Evolutionary conservation across 164 flowering plant genomes (phyloP).

Genomic region (Paratinospora sagittata): DNA sequence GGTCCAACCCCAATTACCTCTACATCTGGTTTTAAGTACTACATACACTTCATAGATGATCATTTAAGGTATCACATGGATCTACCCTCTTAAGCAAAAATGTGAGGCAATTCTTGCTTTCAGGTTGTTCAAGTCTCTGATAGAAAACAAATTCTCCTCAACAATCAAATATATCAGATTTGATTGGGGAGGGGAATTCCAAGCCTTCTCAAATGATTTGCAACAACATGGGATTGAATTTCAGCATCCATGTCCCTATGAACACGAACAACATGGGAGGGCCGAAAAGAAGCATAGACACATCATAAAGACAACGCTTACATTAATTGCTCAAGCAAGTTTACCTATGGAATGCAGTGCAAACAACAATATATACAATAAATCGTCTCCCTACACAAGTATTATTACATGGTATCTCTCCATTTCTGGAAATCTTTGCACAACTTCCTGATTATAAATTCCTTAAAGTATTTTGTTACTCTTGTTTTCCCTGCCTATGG

Average conservation of each 20-base stretch:
- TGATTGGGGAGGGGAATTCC: too few relatives aligned
- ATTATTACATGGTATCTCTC: background rate
- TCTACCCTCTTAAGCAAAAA: background rate
- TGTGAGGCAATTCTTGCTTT: background rate
- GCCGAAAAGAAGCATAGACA: background rate
- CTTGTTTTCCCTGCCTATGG: background rate
- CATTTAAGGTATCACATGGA: background rate
- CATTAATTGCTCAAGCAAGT: too few relatives aligned
- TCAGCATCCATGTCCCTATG: background rate
- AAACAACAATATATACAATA: too few relatives aligned
- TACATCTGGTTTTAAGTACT: too few relatives aligned
- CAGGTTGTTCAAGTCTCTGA: too few relatives aligned
- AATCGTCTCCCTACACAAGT: background rate
- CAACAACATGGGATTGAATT: background rate
- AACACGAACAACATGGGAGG: background rate
- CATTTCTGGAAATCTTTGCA: background rate
- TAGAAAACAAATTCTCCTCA: background rate
- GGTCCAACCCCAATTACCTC: too few relatives aligned
- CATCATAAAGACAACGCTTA: background rate
- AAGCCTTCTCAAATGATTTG: too few relatives aligned
- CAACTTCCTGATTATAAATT: background rate
- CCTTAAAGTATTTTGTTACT: background rate
- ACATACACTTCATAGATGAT: background rate
- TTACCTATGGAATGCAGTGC: too few relatives aligned
- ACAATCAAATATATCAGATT: too few relatives aligned